Conservation (phyloP, 2,329 filamentous ascomycete genomes). For the Bimuria novae-zelandiae region DNA sequence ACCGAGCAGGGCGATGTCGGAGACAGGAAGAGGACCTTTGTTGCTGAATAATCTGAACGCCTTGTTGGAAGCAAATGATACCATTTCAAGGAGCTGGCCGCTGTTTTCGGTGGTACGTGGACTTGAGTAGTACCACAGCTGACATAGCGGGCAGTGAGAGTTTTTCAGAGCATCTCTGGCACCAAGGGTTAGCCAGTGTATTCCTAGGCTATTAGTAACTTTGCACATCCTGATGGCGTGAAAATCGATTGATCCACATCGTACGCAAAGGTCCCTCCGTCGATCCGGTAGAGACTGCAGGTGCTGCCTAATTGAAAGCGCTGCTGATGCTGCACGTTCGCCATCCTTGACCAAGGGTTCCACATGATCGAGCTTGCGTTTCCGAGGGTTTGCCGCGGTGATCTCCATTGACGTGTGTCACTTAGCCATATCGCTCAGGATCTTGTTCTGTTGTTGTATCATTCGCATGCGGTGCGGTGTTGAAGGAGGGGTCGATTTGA, state of each 20-base stretch:
- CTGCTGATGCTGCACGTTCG: background rate
- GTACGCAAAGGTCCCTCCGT: background rate
- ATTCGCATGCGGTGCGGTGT: too few relatives aligned
- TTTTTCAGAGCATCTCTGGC: background rate
- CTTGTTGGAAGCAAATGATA: background rate
- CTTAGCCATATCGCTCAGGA: too few relatives aligned
- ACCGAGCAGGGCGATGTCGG: background rate
- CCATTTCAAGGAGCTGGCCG: background rate
- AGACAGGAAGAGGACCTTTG: background rate
- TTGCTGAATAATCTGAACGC: background rate
- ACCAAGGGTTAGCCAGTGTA: background rate
- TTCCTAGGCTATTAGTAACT: background rate
- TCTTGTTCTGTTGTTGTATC: too few relatives aligned
- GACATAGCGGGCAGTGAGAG: background rate
- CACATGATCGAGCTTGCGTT: background rate
- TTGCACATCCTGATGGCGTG: background rate
- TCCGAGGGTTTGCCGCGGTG: background rate
- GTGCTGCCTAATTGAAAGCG: background rate
- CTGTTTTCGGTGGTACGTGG: background rate
- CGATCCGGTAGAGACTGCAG: background rate
- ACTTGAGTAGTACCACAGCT: background rate
- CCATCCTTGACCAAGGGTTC: background rate
- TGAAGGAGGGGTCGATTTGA: too few relatives aligned
- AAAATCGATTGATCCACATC: background rate
- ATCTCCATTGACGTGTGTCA: too few relatives aligned